Evolutionary conservation across 192 early-diverging fungal species (phyloP).

Genomic region (Funneliformis mosseae): DNA sequence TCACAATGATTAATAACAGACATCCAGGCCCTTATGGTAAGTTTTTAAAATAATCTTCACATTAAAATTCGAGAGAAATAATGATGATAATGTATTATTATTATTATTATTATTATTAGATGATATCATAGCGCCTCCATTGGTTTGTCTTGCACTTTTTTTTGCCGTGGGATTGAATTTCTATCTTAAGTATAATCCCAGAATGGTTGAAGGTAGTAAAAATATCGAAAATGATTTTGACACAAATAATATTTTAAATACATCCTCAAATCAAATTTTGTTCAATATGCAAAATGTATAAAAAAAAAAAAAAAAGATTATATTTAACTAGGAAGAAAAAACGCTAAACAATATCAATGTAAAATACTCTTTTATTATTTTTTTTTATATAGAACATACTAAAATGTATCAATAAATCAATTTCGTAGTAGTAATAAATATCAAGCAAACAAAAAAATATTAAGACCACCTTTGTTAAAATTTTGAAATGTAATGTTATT

Average conservation of each 20-base stretch:
- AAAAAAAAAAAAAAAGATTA: not conserved
- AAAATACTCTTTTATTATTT: not conserved
- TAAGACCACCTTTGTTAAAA: no score
- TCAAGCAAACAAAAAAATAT: no score
- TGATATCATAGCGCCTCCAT: slow-evolving; percentile 70
- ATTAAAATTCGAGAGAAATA: not conserved
- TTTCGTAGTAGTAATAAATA: no score
- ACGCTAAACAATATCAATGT: no score
- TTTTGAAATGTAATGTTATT: no score
- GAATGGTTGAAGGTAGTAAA: slow-evolving; percentile 1
- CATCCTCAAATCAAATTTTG: not conserved
- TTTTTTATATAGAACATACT: not conserved
- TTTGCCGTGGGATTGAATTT: slow-evolving; percentile 58
- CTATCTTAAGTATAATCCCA: slow-evolving; percentile 46
- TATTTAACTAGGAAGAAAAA: no score
- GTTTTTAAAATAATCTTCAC: not conserved
- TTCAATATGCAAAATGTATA: not conserved
- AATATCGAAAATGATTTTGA: not conserved
- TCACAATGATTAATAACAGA: slow-evolving; percentile 64
- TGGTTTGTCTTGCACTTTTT: slow-evolving; percentile 66
- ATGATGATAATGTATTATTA: not conserved
- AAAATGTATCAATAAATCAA: no score
- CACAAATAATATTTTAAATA: not conserved
- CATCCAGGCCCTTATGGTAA: slow-evolving; percentile 58
- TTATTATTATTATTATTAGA: slow-evolving; percentile 44